Conservation (phyloP, 345 rosid genomes). For the Theobroma cacao region DNA sequence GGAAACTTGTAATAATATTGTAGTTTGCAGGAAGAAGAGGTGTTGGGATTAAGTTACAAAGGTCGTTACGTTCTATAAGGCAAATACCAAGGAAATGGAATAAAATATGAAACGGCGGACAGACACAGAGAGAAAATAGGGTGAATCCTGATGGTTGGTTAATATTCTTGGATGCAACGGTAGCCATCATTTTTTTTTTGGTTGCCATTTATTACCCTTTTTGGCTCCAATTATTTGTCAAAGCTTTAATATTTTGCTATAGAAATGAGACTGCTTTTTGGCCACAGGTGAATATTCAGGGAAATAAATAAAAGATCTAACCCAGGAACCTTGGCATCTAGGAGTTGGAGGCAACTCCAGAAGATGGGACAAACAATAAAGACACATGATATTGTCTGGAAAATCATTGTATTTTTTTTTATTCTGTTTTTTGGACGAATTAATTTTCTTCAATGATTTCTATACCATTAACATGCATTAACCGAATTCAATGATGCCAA, state of each 20-base stretch:
- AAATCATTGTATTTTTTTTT: not conserved
- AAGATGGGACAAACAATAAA: not conserved
- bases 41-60: not conserved
- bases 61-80: slow-evolving; percentile 7
- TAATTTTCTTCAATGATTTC: no score
- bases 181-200: slow-evolving; percentile 8
- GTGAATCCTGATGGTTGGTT: slow-evolving; percentile 21
- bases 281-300: not conserved
- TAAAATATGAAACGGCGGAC: slow-evolving; percentile 17
- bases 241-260: not conserved
- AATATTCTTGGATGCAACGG: slow-evolving; percentile 30
- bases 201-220: not conserved
- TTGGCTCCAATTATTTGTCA: not conserved
- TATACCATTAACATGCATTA: no score
- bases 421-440: no score
- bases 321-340: not conserved
- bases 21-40: not conserved
- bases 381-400: not conserved
- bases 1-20: not conserved
- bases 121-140: not conserved
- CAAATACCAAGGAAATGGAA: slow-evolving; percentile 8
- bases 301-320: not conserved
- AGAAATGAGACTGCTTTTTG: not conserved
- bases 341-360: not conserved
- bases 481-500: no score